Base-by-base conservation (phyloP, 768 basidiomycete genomes). In the Leccinum incarnatum region DNA sequence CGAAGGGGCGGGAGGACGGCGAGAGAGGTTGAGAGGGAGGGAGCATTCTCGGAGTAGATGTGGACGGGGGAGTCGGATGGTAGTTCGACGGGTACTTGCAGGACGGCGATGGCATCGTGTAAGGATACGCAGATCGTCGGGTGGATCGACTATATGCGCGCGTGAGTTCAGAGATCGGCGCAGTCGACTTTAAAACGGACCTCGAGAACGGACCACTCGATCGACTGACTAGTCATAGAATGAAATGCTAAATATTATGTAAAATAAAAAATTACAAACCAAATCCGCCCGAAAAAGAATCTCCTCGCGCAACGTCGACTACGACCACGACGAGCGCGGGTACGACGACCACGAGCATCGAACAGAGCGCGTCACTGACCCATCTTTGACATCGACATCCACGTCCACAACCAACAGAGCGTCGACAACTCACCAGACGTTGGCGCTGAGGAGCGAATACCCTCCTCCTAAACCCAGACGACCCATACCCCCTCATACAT, bases 1-100 rank as follows among this genome's bases (percentile, higher is more conserved):
- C 84, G 77, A 3, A 93, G 62, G 1, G 89, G 84, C 4, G 91
- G 90, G 8, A 92, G 78, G 3, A 78, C 75, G 25, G 82, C 76
- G 85, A 72, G 51, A 74, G 77, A 12, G n/a, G 57, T 40, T 1
- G 67, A 51, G 51, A 29, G 46, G 17, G 46, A 2, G 11, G 42
- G 21, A 11, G 2, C 19, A n/a, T 46, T 14, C 9, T 40, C 2
- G 32, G 42, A 23, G 36, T 71, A 58, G 40, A 86, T 67, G 46
- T 67, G 51, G 23, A 88, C 67, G 10, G 63, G 68, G n/a, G 69
- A 76, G 17, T 81, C 70, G 10, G 69, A 65, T 15, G 71, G 76
- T 37, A 91, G 78, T 60, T 91, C 83, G 40, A 93, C 73, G 9
- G 88, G 85, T 51, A 91, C 83, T 21, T 88, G 80, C 65, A 53